Conservation (phyloP, 768 basidiomycete genomes). For the Amyloporia xantha region DNA sequence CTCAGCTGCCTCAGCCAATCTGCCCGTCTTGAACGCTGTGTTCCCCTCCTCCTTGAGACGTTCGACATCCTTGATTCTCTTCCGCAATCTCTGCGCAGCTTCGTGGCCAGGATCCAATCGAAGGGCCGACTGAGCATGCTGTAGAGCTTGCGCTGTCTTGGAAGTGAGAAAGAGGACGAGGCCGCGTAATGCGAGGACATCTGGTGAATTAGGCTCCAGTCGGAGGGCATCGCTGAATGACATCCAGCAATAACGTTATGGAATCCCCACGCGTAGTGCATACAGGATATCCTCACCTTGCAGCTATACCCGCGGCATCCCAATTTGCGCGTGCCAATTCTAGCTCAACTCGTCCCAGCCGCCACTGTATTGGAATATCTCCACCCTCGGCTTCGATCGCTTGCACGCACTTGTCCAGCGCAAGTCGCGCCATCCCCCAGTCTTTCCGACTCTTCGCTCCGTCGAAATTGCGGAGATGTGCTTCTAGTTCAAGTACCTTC, state of each 20-base stretch:
- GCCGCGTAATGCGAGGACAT: constrained; percentile 72
- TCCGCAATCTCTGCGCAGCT: constrained; percentile 61
- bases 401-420: constrained; percentile 71
- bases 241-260: background rate
- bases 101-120: constrained; percentile 75
- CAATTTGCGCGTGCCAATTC: constrained; percentile 64
- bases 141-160: constrained; percentile 62
- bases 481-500: constrained; percentile 55
- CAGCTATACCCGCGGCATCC: constrained; percentile 69
- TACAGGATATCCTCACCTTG: constrained; percentile 48
- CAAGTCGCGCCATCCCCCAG: constrained; percentile 75
- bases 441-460: constrained; percentile 50
- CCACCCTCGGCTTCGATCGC: constrained; percentile 69
- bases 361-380: constrained; percentile 75
- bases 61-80: constrained; percentile 79
- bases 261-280: background rate
- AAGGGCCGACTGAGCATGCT: constrained; percentile 66
- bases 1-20: constrained; percentile 52
- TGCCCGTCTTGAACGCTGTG: constrained; percentile 56
- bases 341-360: constrained; percentile 71
- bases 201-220: constrained; percentile 65
- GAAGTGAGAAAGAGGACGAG: constrained; percentile 71
- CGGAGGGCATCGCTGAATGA: constrained; percentile 67
- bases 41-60: constrained; percentile 84
- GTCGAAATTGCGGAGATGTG: constrained; percentile 60